Evolutionary conservation across 345 rosid genomes (phyloP).

Genomic region (Fremontodendron californicum): DNA sequence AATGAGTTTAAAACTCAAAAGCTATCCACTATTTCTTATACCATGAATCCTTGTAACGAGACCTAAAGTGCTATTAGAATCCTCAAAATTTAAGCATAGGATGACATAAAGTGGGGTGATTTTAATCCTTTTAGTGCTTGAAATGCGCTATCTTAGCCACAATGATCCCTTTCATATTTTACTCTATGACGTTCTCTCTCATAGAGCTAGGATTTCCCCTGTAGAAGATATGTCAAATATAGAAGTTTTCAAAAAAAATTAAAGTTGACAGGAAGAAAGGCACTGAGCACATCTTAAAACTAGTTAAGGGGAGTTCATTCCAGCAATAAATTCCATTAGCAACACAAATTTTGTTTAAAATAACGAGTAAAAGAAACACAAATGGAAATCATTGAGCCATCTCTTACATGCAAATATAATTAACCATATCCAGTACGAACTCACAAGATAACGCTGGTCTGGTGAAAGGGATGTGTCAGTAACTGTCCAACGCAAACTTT

Average conservation of each 20-base stretch:
- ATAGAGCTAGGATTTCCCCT: not conserved
- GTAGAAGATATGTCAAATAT: not conserved
- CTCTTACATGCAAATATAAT: conserved; percentile 8
- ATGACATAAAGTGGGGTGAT: not conserved
- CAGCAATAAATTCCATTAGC: not conserved
- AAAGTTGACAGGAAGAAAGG: not conserved
- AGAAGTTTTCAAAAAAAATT: not conserved
- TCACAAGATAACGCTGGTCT: conserved; percentile 68
- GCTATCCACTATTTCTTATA: not conserved
- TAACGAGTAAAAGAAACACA: not conserved
- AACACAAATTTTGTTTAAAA: not conserved
- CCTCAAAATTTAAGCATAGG: not conserved
- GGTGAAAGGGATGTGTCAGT: conserved; percentile 94
- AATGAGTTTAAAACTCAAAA: not conserved
- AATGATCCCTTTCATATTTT: not conserved
- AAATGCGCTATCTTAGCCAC: not conserved
- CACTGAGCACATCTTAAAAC: not conserved
- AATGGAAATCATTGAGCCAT: conserved; percentile 16
- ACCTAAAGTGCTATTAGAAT: not conserved
- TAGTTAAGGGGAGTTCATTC: not conserved
- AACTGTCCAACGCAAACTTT: conserved; percentile 85
- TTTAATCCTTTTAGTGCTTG: not conserved
- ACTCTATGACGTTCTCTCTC: not conserved
- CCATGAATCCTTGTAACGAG: not conserved
- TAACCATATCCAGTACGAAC: conserved; percentile 24